These are phyloP conservation scores for Neurospora sp. DNA, from an alignment of 495 filamentous ascomycete species.

Conservation along the genomic window DNA sequence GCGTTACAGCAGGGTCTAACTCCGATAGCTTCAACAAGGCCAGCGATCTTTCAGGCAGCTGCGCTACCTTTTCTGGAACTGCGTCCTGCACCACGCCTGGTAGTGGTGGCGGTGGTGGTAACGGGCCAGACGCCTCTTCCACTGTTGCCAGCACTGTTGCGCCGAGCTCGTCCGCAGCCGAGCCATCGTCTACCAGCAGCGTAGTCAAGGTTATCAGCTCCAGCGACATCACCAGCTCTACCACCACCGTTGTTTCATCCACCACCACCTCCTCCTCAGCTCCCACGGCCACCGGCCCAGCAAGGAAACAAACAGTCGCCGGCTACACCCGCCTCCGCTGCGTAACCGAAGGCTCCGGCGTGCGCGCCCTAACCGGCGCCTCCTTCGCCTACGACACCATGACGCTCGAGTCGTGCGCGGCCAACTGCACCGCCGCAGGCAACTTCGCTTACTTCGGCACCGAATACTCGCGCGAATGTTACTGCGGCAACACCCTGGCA, in stretches of 20 bases:
- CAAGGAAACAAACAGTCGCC: slow-evolving; percentile 25
- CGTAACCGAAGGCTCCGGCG: slow-evolving; percentile 34
- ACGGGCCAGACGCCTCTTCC: slow-evolving; percentile 12
- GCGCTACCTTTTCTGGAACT: slow-evolving; percentile 19
- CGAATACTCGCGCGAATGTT: slow-evolving; percentile 43
- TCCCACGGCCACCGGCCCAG: slow-evolving; percentile 13
- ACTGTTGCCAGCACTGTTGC: slow-evolving; percentile 7
- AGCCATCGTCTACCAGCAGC: neutral
- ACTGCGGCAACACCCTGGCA: slow-evolving; percentile 38
- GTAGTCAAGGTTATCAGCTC: slow-evolving; percentile 1
- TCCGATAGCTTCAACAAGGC: slow-evolving; percentile 32
- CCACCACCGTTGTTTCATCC: neutral
- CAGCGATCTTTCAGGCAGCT: slow-evolving; percentile 29
- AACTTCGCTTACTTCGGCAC: slow-evolving; percentile 34
- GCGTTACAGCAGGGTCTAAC: slow-evolving; percentile 32
- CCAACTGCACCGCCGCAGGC: slow-evolving; percentile 28
- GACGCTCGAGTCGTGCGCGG: slow-evolving; percentile 39
- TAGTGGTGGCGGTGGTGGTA: neutral
- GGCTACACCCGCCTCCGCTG: slow-evolving; percentile 35
- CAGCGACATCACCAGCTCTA: slow-evolving; percentile 1
- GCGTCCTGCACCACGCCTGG: slow-evolving; percentile 11
- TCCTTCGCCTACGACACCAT: slow-evolving; percentile 36
- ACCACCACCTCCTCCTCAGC: slow-evolving; percentile 14
- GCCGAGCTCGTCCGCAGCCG: neutral
- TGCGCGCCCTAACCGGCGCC: slow-evolving; percentile 27